Evolutionary conservation across 2,329 filamentous ascomycete genomes (phyloP).

Genomic region (Claviceps sorghi): DNA sequence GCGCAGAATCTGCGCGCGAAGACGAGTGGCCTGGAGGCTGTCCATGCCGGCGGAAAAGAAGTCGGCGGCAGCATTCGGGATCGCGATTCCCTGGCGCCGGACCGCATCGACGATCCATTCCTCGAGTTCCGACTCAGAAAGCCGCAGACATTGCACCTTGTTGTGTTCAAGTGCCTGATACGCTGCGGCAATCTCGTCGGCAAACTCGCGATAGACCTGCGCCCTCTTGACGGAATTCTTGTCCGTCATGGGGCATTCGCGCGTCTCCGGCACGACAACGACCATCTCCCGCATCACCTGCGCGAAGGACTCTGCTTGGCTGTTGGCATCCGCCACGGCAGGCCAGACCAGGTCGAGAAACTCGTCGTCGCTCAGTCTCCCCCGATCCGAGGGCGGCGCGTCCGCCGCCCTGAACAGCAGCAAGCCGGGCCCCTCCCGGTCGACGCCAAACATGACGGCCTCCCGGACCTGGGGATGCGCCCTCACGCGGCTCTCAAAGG

Average conservation of each 20-base stretch:
- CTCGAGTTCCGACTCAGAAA: constrained; percentile 14
- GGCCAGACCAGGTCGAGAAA: constrained; percentile 20
- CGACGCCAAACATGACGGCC: constrained; percentile 47
- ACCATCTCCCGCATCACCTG: constrained; percentile 34
- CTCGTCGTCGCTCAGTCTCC: background rate
- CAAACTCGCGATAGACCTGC: constrained; percentile 30
- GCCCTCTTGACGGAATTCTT: constrained; percentile 37
- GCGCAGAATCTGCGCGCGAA: constrained; percentile 35
- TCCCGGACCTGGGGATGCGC: constrained; percentile 22
- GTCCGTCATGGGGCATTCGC: constrained; percentile 32
- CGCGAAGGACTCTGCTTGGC: constrained; percentile 16
- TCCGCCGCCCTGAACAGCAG: constrained; percentile 16
- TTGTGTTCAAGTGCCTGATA: constrained; percentile 16
- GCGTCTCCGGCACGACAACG: constrained; percentile 27
- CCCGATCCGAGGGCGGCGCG: background rate
- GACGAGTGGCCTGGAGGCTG: constrained; percentile 40
- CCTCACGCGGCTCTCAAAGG: constrained; percentile 40
- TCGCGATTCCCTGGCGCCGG: background rate
- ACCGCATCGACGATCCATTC: background rate
- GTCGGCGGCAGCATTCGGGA: constrained; percentile 27
- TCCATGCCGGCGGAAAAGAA: constrained; percentile 45
- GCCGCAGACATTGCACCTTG: constrained; percentile 5
- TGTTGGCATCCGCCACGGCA: constrained; percentile 18
- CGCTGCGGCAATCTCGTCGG: constrained; percentile 25
- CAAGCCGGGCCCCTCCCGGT: constrained; percentile 38